Conservation (phyloP, 805 yeast species). For the Lachancea sp. region DNA sequence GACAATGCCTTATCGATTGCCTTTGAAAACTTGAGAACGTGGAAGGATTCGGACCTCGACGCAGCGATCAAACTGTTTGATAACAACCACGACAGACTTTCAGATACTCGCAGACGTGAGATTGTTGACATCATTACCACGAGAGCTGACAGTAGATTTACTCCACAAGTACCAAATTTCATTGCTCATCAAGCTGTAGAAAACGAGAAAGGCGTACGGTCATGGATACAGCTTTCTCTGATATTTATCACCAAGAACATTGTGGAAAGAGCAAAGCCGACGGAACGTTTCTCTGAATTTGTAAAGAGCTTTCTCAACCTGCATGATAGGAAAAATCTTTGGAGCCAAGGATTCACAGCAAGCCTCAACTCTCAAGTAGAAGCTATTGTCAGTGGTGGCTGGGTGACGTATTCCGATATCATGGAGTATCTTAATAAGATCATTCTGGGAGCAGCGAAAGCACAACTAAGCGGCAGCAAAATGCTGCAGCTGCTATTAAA, state of each 20-base stretch:
- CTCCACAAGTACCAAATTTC: constrained; percentile 25
- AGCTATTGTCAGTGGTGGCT: constrained; percentile 44
- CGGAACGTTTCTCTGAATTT: constrained; percentile 29
- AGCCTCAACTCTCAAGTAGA: constrained; percentile 61
- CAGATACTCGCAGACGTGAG: constrained; percentile 19
- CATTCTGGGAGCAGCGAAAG: constrained; percentile 34
- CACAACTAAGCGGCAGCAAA: constrained; percentile 40
- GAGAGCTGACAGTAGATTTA: constrained; percentile 27
- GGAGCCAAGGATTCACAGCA: constrained; percentile 39
- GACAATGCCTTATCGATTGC: constrained; percentile 12
- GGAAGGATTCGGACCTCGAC: constrained; percentile 8
- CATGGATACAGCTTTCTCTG: constrained; percentile 54
- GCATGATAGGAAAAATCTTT: constrained; percentile 25
- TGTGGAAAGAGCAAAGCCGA: constrained; percentile 41
- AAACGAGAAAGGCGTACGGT: constrained; percentile 18
- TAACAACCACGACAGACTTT: constrained; percentile 3
- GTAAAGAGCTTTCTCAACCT: constrained; percentile 33
- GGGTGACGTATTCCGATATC: constrained; percentile 40
- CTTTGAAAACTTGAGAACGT: constrained; percentile 1
- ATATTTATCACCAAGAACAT: constrained; percentile 58
- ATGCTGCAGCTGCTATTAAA: constrained; percentile 59
- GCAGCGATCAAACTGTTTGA: constrained; percentile 12
- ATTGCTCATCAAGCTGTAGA: constrained; percentile 13
- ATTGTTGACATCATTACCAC: constrained; percentile 28
- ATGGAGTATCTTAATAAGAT: constrained; percentile 41